phyloP scores from a whole-genome alignment of 2,329 filamentous ascomycete species.

The Cercospora citrullina region DNA sequence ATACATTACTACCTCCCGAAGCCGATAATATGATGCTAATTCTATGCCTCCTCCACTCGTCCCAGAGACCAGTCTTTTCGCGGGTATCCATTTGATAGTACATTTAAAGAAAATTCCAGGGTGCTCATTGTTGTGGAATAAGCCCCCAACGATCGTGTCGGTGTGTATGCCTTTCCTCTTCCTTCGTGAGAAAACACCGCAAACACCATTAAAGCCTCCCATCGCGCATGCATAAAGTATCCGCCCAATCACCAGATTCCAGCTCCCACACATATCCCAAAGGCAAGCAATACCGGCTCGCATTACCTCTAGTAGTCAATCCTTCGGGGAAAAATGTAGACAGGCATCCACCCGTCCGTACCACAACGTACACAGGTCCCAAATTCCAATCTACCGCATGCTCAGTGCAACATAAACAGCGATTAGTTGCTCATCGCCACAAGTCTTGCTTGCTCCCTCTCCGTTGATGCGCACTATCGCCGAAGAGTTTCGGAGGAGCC shows the following conservation, averaged over 20 bases:
- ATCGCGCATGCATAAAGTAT: not conserved
- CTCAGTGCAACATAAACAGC: not conserved
- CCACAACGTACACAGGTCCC: not conserved
- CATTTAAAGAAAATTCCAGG: not conserved
- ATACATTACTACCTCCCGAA: not conserved
- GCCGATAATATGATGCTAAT: not conserved
- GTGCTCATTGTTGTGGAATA: not conserved
- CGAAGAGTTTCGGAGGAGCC: slow-evolving; percentile 35
- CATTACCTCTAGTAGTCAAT: slow-evolving; percentile 2
- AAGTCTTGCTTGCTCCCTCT: slow-evolving; percentile 39
- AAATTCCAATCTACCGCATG: not conserved
- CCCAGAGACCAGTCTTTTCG: not conserved
- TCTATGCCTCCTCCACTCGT: not conserved
- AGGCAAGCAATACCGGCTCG: slow-evolving; percentile 18
- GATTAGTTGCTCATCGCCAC: slow-evolving; percentile 32
- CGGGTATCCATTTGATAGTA: not conserved
- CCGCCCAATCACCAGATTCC: not conserved
- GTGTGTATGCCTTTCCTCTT: not conserved
- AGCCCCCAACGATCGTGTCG: not conserved
- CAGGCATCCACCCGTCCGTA: not conserved
- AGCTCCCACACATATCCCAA: not conserved
- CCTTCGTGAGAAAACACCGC: not conserved
- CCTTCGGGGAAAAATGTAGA: not conserved
- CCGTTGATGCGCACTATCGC: slow-evolving; percentile 28
- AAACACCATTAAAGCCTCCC: not conserved